Conservation (phyloP, 2,329 filamentous ascomycete genomes). For the Penicillium sp. region DNA sequence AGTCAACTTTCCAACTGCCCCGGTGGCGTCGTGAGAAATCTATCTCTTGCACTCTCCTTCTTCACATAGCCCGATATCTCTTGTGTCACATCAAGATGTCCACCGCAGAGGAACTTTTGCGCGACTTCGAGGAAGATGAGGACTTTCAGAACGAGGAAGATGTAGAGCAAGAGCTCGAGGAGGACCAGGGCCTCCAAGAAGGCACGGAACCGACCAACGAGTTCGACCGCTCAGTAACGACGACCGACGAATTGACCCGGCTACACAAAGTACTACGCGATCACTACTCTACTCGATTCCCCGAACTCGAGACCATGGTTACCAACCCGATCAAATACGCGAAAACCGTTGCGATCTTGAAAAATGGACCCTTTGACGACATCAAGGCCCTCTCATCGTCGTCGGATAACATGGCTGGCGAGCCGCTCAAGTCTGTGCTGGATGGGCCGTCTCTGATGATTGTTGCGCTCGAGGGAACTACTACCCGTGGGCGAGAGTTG, state of each 20-base stretch:
- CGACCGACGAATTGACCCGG: conserved; percentile 86
- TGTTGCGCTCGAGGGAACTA: conserved; percentile 90
- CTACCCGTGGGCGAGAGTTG: conserved; percentile 77
- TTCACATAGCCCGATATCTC: neutral
- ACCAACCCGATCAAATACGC: conserved; percentile 93
- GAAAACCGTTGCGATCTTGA: conserved; percentile 88
- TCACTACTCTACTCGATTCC: conserved; percentile 90
- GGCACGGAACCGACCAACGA: conserved; percentile 71
- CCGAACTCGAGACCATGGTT: conserved; percentile 85
- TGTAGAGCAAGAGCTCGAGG: conserved; percentile 60
- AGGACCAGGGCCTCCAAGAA: conserved; percentile 56
- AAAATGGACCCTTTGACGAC: conserved; percentile 85
- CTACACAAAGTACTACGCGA: conserved; percentile 97
- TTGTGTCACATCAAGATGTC: conserved; percentile 60
- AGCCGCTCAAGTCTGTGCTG: conserved; percentile 73
- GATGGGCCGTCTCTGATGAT: conserved; percentile 93
- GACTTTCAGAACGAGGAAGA: conserved; percentile 57
- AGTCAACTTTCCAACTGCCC: neutral
- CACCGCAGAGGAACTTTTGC: conserved; percentile 87
- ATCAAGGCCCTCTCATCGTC: conserved; percentile 78
- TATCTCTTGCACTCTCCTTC: neutral
- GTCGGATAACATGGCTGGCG: conserved; percentile 72
- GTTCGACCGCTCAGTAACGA: conserved; percentile 86
- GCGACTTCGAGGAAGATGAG: conserved; percentile 67
- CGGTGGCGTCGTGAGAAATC: conserved; percentile 5